phyloP scores from a whole-genome alignment of 208 protist genomes.

The Trypanosomatidae sp. region DNA sequence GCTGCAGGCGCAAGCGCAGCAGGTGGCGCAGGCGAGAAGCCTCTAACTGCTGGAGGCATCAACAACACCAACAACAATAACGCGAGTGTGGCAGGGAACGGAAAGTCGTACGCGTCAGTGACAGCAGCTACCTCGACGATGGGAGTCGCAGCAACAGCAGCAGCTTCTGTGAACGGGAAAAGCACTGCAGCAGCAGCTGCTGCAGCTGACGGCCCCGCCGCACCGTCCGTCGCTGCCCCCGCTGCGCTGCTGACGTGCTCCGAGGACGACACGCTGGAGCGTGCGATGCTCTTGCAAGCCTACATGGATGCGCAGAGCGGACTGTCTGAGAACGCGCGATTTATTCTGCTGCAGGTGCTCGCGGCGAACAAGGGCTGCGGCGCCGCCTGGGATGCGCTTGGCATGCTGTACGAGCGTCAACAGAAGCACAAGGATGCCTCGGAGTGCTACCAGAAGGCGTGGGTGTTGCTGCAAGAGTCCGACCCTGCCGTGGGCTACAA shows the following conservation, averaged over 20 bases:
- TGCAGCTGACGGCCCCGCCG: neutral
- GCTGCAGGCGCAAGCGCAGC: too few relatives aligned
- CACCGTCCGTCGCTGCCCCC: constrained; percentile 3
- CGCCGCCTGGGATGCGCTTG: constrained; percentile 84
- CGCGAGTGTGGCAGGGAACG: too few relatives aligned
- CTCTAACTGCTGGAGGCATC: too few relatives aligned
- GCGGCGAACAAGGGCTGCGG: constrained; percentile 79
- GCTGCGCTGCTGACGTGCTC: constrained; percentile 20
- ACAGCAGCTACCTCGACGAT: too few relatives aligned
- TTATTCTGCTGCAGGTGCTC: constrained; percentile 61
- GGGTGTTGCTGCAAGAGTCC: constrained; percentile 85
- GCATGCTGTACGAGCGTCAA: constrained; percentile 89
- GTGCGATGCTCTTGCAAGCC: constrained; percentile 84
- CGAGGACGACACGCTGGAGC: constrained; percentile 57
- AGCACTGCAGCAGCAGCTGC: too few relatives aligned
- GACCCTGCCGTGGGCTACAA: constrained; percentile 93
- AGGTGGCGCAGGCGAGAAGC: too few relatives aligned
- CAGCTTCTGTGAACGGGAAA: too few relatives aligned
- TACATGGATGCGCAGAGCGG: constrained; percentile 82
- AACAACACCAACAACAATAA: too few relatives aligned
- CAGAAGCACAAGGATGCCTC: constrained; percentile 89
- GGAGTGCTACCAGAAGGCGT: constrained; percentile 93
- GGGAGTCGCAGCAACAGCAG: too few relatives aligned
- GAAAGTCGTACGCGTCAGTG: too few relatives aligned
- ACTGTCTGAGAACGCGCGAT: constrained; percentile 78